Base-by-base conservation (phyloP, 768 basidiomycete species). In the Flagelloscypha sp. region DNA sequence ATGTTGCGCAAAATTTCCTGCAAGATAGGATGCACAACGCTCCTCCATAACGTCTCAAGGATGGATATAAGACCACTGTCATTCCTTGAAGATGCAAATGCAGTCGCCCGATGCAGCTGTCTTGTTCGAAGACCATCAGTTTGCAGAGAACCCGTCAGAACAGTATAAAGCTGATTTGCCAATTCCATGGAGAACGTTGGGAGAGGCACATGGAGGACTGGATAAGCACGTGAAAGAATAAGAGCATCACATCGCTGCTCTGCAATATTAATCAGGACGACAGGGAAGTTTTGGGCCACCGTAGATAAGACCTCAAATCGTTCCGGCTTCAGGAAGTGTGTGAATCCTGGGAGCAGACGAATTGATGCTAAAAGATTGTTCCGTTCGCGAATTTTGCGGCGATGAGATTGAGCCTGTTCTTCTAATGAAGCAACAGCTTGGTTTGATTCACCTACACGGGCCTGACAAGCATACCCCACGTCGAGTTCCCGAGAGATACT, bases 221-320 rank as follows among this genome's bases (percentile, higher is more conserved):
- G 15, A 22, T 36, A 33, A 10, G 27, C 36, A n/a, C 32, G 29
- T 6, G 48, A 16, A 16, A 65, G 46, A 9, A 64, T 56, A 18
- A 68, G 18, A 0, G 62, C 65, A 38, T 68, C 62, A 24, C 62
- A 68, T n/a, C 59, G 48, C 23, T 18, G 37, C 7, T 21, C 17
- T 38, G 49, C 44, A 17, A 53, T 40, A 24, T 65, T 67, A 30
- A 67, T 46, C 11, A 68, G 37, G 13, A 65, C 55, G n/a, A 61
- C 50, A 5, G 61, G 59, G 3, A 60, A 62, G 2, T 41, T 48
- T 1, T 38, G 31, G 3, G 57, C 52, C 16, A 49, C 48, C 1
- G 9, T 32, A 15, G 41, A 42, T 11, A 56, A 33, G 11, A 37
- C 24, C 15, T 45, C 43, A 22, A 47, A 44, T 18, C 48, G 44